Percentiles rank a stretch among this genome's conserved stretches.
These are phyloP conservation scores for Taxillus chinensis DNA, from an alignment of 164 flowering plant genomes.

Conservation along the genomic window DNA sequence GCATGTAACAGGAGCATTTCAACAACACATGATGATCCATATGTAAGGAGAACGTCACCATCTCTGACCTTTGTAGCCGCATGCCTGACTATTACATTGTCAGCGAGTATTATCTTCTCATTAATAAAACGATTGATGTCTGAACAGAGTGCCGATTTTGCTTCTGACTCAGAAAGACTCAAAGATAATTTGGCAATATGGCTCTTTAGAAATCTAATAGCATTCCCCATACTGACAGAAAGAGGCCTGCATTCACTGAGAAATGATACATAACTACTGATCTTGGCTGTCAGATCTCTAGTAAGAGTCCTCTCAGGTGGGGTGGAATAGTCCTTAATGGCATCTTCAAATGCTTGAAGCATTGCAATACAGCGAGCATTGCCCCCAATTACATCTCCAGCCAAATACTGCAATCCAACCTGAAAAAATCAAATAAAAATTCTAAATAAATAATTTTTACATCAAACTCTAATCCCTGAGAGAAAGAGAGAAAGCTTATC, in stretches of 20 bases:
- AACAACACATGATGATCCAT: slow-evolving; percentile 70
- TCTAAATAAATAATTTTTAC: too few relatives aligned
- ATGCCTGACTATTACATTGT: slow-evolving; percentile 71
- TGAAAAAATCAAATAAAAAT: slow-evolving; percentile 17
- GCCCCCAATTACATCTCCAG: slow-evolving; percentile 74
- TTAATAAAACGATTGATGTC: slow-evolving; percentile 70
- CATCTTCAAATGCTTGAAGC: slow-evolving; percentile 81
- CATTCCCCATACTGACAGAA: slow-evolving; percentile 94
- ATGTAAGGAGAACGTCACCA: slow-evolving; percentile 87
- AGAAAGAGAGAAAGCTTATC: too few relatives aligned
- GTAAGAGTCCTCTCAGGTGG: slow-evolving; percentile 63
- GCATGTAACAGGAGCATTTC: slow-evolving; percentile 76
- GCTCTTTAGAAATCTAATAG: slow-evolving; percentile 69
- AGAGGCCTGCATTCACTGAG: slow-evolving; percentile 77
- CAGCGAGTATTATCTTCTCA: slow-evolving; percentile 82
- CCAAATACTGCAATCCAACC: slow-evolving; percentile 77
- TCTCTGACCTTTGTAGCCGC: slow-evolving; percentile 88
- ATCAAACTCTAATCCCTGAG: too few relatives aligned
- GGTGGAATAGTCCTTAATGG: slow-evolving; percentile 62
- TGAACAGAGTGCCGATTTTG: slow-evolving; percentile 53
- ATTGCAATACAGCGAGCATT: slow-evolving; percentile 93
- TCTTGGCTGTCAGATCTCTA: slow-evolving; percentile 75
- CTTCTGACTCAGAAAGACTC: slow-evolving; percentile 65
- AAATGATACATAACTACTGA: slow-evolving; percentile 70
- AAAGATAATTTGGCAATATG: slow-evolving; percentile 58